Evolutionary conservation across 192 early-diverging fungal genomes (phyloP), one percentile per base, ranked within the genome.

Genomic region (Pecoramyces ruminantium): DNA sequence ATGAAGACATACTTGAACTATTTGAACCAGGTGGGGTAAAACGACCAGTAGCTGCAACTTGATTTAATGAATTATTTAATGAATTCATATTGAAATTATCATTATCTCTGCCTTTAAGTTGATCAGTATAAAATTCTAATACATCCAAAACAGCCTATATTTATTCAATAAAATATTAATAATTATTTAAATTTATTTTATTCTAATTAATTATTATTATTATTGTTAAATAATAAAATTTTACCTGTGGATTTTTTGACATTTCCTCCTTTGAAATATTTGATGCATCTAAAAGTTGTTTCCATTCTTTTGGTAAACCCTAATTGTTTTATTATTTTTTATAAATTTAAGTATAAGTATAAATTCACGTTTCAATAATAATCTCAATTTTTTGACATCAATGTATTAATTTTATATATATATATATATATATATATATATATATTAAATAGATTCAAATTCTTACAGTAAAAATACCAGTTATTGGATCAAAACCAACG

Each of bases 401-500:
- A n/a, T n/a, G n/a, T n/a, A n/a, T n/a, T n/a, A n/a, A n/a, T n/a
- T n/a, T n/a, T n/a, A n/a, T n/a, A n/a, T n/a, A n/a, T n/a, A n/a
- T n/a, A n/a, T n/a, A n/a, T n/a, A n/a, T n/a, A n/a, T n/a, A n/a
- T n/a, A n/a, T n/a, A n/a, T n/a, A n/a, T n/a, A n/a, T n/a, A n/a
- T n/a, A n/a, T n/a, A n/a, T n/a, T n/a, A n/a, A n/a, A n/a, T n/a
- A n/a, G n/a, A n/a, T 18, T 77, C 27, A 78, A 78, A 34, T 25
- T 78, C 17, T n/a, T 28, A 51, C 38, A 77, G 67, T 29, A 11
- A 17, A 38, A 84, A 86, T 87, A 77, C 88, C 88, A 80, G 85
- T 86, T 30, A 88, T 82, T 2, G 87, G 88, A 79, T 89, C 88
- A 82, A 89, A 89, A 79, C 87, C 87, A 30, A 89, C 88, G 79